Percentiles rank a stretch among this genome's conserved stretches.
phyloP scores from a whole-genome alignment of 257 asterid genomes.

The Nicotiana knightiana region DNA sequence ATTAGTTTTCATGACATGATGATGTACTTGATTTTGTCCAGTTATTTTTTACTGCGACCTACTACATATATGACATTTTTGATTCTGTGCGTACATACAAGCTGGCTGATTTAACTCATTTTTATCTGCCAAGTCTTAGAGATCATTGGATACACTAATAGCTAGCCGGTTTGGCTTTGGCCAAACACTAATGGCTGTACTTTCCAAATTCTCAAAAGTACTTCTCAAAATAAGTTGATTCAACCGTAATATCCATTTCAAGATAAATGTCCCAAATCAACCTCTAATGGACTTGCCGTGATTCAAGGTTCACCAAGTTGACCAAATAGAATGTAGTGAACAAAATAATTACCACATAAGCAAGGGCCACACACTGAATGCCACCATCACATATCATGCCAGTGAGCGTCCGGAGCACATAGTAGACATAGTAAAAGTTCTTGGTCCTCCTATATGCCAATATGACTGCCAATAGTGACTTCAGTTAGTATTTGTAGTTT shows the following conservation, averaged over 20 bases:
- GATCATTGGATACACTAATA: not conserved
- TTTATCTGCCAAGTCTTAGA: not conserved
- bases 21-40: not conserved
- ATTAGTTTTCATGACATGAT: not conserved
- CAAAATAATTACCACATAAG: conserved; percentile 36
- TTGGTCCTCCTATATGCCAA: conserved; percentile 41
- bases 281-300: not conserved
- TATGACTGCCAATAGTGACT: conserved; percentile 12
- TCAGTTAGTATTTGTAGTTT: not conserved
- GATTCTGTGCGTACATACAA: not conserved
- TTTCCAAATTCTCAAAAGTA: too few species aligned
- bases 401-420: conserved; percentile 40
- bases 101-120: not conserved
- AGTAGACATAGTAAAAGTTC: conserved; percentile 40
- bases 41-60: not conserved
- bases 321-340: not conserved
- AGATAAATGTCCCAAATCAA: not conserved
- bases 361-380: conserved; percentile 38
- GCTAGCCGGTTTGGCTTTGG: too few species aligned
- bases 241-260: not conserved
- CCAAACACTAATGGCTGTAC: too few species aligned
- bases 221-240: not conserved
- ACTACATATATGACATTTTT: not conserved
- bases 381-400: conserved; percentile 49
- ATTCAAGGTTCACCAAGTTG: not conserved